Conservation (phyloP, 768 basidiomycete species). For the Lactarius evosmus region DNA sequence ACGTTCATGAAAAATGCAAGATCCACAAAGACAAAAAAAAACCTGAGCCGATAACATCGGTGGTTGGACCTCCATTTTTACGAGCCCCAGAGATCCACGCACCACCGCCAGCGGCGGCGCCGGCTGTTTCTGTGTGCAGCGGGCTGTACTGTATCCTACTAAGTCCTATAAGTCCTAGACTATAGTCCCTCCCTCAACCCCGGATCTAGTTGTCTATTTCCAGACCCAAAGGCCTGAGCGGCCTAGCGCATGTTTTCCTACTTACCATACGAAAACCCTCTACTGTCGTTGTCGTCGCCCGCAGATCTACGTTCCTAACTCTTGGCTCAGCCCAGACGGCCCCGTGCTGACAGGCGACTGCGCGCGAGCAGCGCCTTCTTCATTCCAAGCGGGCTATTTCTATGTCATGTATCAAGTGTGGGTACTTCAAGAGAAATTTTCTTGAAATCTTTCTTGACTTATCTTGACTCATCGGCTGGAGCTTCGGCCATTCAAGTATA, state of each 20-base stretch:
- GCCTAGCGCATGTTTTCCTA: too few relatives aligned
- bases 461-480: not conserved
- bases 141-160: not conserved
- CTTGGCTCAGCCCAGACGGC: too few relatives aligned
- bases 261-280: too few relatives aligned
- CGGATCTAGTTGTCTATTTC: too few relatives aligned
- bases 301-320: too few relatives aligned
- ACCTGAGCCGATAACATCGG: not conserved
- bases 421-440: not conserved
- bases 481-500: not conserved
- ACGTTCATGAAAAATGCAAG: not conserved
- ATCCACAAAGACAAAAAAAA: not conserved
- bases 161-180: not conserved
- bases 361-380: not conserved
- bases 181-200: too few relatives aligned
- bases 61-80: too few relatives aligned
- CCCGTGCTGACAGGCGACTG: not conserved
- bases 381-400: too few relatives aligned
- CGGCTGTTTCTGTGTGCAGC: not conserved
- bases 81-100: not conserved
- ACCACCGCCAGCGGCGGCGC: not conserved
- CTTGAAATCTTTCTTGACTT: not conserved
- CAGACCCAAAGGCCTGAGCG: too few relatives aligned
- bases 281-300: too few relatives aligned
- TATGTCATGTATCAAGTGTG: too few relatives aligned